Percentiles rank a stretch among this genome's conserved stretches.
These are phyloP conservation scores for Pholiota conissans DNA, from an alignment of 768 basidiomycete species.

Conservation along the genomic window DNA sequence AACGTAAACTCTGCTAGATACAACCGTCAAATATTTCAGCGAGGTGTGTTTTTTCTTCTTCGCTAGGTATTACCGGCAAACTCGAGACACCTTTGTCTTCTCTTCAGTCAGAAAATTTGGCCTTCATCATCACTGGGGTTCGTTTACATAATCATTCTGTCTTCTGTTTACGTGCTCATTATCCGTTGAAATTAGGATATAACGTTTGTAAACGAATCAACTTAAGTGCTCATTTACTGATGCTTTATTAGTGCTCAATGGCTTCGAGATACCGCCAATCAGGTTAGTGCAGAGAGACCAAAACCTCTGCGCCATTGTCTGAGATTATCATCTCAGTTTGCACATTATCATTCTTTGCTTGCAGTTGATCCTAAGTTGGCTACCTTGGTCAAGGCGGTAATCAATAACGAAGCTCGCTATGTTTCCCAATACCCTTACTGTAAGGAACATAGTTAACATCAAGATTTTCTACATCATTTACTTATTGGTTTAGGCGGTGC, in stretches of 20 bases:
- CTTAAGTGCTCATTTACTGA: constrained; percentile 4
- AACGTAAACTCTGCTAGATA: constrained; percentile 44
- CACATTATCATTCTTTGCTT: constrained; percentile 64
- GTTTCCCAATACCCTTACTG: constrained; percentile 76
- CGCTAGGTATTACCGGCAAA: neutral
- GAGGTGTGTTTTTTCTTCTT: constrained; percentile 35
- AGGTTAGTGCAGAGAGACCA: constrained; percentile 38
- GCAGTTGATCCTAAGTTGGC: constrained; percentile 57
- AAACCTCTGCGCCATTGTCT: neutral
- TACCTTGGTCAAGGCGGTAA: constrained; percentile 73
- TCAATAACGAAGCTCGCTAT: constrained; percentile 78
- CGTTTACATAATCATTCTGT: constrained; percentile 20
- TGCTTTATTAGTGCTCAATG: constrained; percentile 65
- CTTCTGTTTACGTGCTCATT: no score
- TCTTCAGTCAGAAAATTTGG: constrained; percentile 60
- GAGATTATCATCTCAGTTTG: constrained; percentile 47
- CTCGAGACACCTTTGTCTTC: constrained; percentile 2
- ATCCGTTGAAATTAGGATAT: constrained; percentile 52
- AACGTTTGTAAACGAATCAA: constrained; percentile 45
- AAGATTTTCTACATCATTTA: neutral
- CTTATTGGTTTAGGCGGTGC: constrained; percentile 46
- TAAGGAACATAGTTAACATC: constrained; percentile 17
- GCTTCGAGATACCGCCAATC: constrained; percentile 82
- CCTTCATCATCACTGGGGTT: constrained; percentile 81
- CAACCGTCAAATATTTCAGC: constrained; percentile 77